A percentile compares a stretch with the other conserved stretches of the same genome.
Conservation (phyloP, 768 basidiomycete species). For the Boletus huronensis region DNA sequence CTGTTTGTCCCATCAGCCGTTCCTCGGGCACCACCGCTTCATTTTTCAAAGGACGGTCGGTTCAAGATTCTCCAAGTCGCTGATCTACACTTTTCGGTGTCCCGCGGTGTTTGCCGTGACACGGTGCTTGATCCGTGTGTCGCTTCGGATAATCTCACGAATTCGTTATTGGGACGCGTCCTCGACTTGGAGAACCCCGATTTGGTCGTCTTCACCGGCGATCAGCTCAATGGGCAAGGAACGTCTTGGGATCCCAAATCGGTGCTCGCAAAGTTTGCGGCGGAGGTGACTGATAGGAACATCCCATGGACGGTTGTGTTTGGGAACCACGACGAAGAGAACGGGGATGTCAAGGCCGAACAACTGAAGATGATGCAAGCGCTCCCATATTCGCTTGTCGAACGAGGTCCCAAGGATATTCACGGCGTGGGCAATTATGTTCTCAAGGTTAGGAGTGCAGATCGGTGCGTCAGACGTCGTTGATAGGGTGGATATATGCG, state of each 20-base stretch:
- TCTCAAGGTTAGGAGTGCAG: slow-evolving; percentile 78
- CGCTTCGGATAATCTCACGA: slow-evolving; percentile 76
- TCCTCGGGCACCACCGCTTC: slow-evolving; percentile 72
- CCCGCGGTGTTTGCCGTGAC: slow-evolving; percentile 74
- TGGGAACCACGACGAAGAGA: slow-evolving; percentile 91
- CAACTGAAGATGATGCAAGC: slow-evolving; percentile 71
- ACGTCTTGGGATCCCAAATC: slow-evolving; percentile 88
- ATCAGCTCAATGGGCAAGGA: slow-evolving; percentile 90
- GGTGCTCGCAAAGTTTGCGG: slow-evolving; percentile 85
- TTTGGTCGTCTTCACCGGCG: slow-evolving; percentile 88
- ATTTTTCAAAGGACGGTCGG: slow-evolving; percentile 77
- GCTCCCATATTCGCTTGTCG: slow-evolving; percentile 82
- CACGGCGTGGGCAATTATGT: slow-evolving; percentile 93
- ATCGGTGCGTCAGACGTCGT: slow-evolving; percentile 56
- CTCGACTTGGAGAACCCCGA: slow-evolving; percentile 85
- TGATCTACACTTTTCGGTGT: slow-evolving; percentile 90
- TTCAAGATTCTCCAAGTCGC: slow-evolving; percentile 92
- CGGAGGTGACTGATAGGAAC: slow-evolving; percentile 63
- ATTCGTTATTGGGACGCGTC: slow-evolving; percentile 62
- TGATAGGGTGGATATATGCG: background rate
- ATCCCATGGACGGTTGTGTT: slow-evolving; percentile 93
- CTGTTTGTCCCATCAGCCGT: slow-evolving; percentile 40
- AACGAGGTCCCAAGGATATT: slow-evolving; percentile 76
- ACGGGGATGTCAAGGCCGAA: slow-evolving; percentile 55
- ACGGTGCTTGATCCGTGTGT: slow-evolving; percentile 49